Base-by-base conservation (phyloP, 1,284 basidiomycete species). In the Cystobasidiaceae sp. region DNA sequence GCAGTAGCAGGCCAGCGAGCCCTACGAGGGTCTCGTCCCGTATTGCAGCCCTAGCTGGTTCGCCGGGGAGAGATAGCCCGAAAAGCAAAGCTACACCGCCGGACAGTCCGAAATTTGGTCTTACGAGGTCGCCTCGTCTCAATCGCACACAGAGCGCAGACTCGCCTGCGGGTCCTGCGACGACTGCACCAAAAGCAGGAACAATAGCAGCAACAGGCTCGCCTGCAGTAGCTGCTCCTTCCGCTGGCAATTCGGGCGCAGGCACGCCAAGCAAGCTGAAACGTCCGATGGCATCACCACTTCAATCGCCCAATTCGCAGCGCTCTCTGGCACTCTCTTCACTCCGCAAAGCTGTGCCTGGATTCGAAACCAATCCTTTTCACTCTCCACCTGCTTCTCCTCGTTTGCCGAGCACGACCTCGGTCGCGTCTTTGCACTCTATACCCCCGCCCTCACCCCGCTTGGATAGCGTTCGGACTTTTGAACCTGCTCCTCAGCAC, bases 301-400 rank as follows among this genome's bases (percentile, higher is more conserved):
- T 56, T 28, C 54, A 56, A 32, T 56, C 54, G 41, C 54, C 54
- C 8, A 44, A 56, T 32, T 56, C 54, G n/a, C 54, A 56, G 23
- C 37, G 54, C 17, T 43, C 54, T 1, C 23, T 56, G 3, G 54
- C 54, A 43, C 44, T 56, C 25, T 43, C 39, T 43, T 56, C 54
- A 21, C 23, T 56, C 11, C 21, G 54, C n/a, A 56, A 56, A 56
- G 54, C 54, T n/a, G 41, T 56, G 7, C 54, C 54, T 56, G 54
- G 54, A 3, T 56, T 56, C 19, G 54, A 56, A 44, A 56, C 54
- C 17, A 56, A 56, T 56, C 21, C 54, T 6, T 56, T 56, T 23
- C 23, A 37, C 13, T 17, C 15, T 43, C 54, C 54, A 44, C 54
- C 54, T 30, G 54, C 54, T 17, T 56, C 54, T 28, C 54, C 54